phyloP scores from a whole-genome alignment of 2,329 filamentous ascomycete genomes.

The Ceratocystis cacaofunesta region DNA sequence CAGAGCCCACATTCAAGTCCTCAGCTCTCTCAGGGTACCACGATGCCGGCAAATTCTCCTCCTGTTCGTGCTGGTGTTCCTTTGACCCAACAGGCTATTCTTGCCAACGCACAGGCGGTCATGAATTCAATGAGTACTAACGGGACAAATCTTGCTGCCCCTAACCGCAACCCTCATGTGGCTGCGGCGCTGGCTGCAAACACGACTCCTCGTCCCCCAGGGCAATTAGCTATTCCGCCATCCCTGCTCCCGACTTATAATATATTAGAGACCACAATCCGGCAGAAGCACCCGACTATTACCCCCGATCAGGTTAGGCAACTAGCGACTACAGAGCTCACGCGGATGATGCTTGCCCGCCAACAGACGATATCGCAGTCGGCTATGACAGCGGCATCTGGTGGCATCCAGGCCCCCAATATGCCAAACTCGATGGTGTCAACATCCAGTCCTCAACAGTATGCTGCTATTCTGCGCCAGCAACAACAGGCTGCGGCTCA shows the following conservation, averaged over 20 bases:
- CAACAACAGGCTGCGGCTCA: conserved; percentile 28
- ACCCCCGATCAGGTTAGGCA: conserved; percentile 36
- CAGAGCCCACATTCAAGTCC: conserved; percentile 26
- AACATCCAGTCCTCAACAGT: conserved; percentile 42
- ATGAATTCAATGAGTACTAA: conserved; percentile 14
- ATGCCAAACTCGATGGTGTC: conserved; percentile 35
- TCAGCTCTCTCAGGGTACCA: conserved; percentile 31
- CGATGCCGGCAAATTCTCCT: conserved; percentile 23
- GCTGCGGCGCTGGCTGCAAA: conserved; percentile 4
- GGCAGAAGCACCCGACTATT: conserved; percentile 36
- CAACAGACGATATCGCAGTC: conserved; percentile 31
- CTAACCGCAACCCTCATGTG: conserved; percentile 11
- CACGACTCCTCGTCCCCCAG: conserved; percentile 19
- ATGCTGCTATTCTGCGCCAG: conserved; percentile 42
- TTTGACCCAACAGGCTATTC: conserved; percentile 13
- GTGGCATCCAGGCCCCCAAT: conserved; percentile 32
- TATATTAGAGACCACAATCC: conserved; percentile 37
- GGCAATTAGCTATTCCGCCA: conserved; percentile 11
- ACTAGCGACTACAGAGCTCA: conserved; percentile 37
- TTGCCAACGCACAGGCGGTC: conserved; percentile 7
- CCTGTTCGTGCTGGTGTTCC: conserved; percentile 11
- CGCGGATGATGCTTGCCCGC: conserved; percentile 33
- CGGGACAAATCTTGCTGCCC: conserved; percentile 14
- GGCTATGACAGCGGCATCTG: conserved; percentile 42
- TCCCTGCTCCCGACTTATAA: conserved; percentile 22